Conservation (phyloP, 2,329 filamentous ascomycete genomes). For the Ascochyta pisi region DNA sequence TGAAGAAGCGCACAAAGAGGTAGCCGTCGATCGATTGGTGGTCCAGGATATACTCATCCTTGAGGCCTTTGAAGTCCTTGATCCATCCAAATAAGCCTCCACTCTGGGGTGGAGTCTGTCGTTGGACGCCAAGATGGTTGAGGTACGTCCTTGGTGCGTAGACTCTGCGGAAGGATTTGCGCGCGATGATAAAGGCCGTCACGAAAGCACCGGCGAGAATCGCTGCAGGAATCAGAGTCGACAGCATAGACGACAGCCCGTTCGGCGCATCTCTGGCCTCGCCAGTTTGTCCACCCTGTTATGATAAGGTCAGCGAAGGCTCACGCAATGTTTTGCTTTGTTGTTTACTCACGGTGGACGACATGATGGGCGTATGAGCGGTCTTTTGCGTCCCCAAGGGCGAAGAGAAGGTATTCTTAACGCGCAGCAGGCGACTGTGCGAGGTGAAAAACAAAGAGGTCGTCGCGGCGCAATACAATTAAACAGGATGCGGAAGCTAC, state of each 20-base stretch:
- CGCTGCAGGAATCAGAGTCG: conserved; percentile 42
- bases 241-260: conserved; percentile 54
- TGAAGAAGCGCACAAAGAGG: conserved; percentile 57
- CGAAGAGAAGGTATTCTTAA: conserved; percentile 1
- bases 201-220: conserved; percentile 41
- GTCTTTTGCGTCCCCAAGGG: conserved; percentile 16
- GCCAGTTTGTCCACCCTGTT: conserved; percentile 32
- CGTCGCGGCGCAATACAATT: conserved; percentile 22
- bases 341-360: conserved; percentile 27
- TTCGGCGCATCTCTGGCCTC: conserved; percentile 48
- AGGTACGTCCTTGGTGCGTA: conserved; percentile 58
- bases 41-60: conserved; percentile 55
- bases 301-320: conserved; percentile 6
- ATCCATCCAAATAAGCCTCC: conserved; percentile 62
- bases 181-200: conserved; percentile 52
- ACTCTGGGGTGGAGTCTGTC: conserved; percentile 56
- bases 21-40: conserved; percentile 59
- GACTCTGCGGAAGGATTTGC: conserved; percentile 52
- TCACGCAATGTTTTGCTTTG: background rate
- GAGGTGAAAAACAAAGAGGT: conserved; percentile 15
- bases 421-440: conserved; percentile 13
- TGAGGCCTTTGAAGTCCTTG: conserved; percentile 52
- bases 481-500: conserved; percentile 30
- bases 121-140: conserved; percentile 50
- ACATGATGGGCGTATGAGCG: conserved; percentile 29